These are phyloP conservation scores for Saccharomyces kudriavzevii DNA, from an alignment of 805 yeast genomes.

Conservation along the genomic window DNA sequence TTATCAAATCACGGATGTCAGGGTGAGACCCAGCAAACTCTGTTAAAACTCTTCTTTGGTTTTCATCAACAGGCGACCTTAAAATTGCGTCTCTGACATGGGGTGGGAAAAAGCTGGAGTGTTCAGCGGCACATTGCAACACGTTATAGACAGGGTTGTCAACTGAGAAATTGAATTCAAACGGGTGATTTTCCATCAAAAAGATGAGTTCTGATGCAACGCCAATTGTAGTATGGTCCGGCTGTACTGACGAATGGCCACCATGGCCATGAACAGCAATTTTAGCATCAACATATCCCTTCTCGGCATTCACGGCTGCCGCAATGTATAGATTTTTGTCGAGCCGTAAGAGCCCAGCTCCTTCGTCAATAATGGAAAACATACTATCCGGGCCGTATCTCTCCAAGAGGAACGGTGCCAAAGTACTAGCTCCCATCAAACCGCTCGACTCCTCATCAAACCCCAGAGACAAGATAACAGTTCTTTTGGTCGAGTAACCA, in stretches of 20 bases:
- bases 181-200: slow-evolving; percentile 46
- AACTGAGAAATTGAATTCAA: slow-evolving; percentile 35
- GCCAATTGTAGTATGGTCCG: slow-evolving; percentile 69
- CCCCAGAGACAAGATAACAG: slow-evolving; percentile 57
- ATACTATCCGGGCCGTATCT: slow-evolving; percentile 53
- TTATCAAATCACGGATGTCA: slow-evolving; percentile 31
- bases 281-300: slow-evolving; percentile 40
- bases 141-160: slow-evolving; percentile 50
- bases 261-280: slow-evolving; percentile 40
- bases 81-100: slow-evolving; percentile 9
- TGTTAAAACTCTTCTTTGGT: slow-evolving; percentile 6
- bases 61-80: slow-evolving; percentile 8
- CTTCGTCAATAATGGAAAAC: slow-evolving; percentile 59
- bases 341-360: slow-evolving; percentile 35
- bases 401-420: slow-evolving; percentile 39
- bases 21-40: slow-evolving; percentile 2
- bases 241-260: slow-evolving; percentile 54
- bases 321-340: slow-evolving; percentile 40
- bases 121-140: slow-evolving; percentile 55
- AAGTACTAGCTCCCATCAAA: slow-evolving; percentile 45
- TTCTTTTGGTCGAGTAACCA: slow-evolving; percentile 47
- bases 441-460: slow-evolving; percentile 74
- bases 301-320: slow-evolving; percentile 47
- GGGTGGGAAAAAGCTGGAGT: slow-evolving; percentile 10
- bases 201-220: slow-evolving; percentile 49